These are phyloP conservation scores for Avena insularis DNA, from an alignment of 176 grass and related monocot species.

Conservation along the genomic window DNA sequence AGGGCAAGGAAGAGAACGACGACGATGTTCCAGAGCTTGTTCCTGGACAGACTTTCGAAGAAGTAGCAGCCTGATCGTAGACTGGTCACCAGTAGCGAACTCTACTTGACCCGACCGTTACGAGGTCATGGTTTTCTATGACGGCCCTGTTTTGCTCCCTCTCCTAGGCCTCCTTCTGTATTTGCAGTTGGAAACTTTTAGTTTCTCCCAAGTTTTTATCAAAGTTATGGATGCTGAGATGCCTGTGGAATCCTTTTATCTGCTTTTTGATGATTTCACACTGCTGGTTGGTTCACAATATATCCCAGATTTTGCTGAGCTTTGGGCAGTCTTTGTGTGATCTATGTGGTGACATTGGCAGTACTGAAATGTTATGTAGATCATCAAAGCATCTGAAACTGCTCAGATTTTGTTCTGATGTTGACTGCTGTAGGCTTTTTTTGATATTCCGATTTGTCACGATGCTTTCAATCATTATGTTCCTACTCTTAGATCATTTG, in stretches of 20 bases:
- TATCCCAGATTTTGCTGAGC: slow-evolving; percentile 2
- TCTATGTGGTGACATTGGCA: neutral
- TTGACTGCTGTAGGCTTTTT: neutral
- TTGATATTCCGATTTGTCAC: neutral
- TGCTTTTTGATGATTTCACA: slow-evolving; percentile 32
- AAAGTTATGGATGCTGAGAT: slow-evolving; percentile 47
- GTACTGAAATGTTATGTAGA: neutral
- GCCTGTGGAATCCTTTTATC: slow-evolving; percentile 43
- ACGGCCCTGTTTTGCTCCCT: slow-evolving; percentile 23
- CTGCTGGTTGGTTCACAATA: slow-evolving; percentile 3
- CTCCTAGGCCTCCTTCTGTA: slow-evolving; percentile 42
- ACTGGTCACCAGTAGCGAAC: slow-evolving; percentile 34
- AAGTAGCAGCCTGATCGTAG: slow-evolving; percentile 65
- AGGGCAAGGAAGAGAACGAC: slow-evolving; percentile 70
- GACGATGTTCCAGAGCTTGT: slow-evolving; percentile 94
- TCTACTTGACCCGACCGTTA: slow-evolving; percentile 38
- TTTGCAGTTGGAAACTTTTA: slow-evolving; percentile 53
- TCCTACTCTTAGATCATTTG: neutral
- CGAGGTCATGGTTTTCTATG: slow-evolving; percentile 56
- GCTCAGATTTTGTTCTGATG: no score
- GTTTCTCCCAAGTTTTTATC: slow-evolving; percentile 53
- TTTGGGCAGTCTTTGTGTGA: neutral
- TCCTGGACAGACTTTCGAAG: slow-evolving; percentile 83
- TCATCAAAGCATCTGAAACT: no score
- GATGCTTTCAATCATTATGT: neutral